Conservation (phyloP, 208 protist genomes). For the Trypanosoma caninum region DNA sequence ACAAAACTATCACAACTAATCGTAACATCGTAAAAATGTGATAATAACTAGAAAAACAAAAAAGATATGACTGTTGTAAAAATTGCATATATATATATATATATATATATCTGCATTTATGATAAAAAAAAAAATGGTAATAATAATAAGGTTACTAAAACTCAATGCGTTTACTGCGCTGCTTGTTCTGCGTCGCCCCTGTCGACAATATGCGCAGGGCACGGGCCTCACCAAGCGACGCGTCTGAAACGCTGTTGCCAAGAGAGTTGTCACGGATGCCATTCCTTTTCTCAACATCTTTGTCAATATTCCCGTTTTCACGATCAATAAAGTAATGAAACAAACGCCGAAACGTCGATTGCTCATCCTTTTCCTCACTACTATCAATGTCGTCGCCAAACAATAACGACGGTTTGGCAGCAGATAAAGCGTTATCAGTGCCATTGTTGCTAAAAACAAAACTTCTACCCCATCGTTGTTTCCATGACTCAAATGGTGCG, state of each 20-base stretch:
- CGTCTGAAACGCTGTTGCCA: neutral
- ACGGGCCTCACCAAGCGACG: neutral
- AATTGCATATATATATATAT: too few relatives aligned
- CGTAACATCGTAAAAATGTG: too few relatives aligned
- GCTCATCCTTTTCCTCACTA: slow-evolving; percentile 12
- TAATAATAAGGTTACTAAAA: too few relatives aligned
- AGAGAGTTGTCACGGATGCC: neutral
- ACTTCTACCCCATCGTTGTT: neutral
- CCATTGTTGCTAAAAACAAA: neutral
- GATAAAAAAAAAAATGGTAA: too few relatives aligned
- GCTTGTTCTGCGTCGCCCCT: slow-evolving; percentile 9
- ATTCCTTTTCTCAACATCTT: slow-evolving; percentile 19
- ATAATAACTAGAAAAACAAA: too few relatives aligned
- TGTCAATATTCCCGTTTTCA: slow-evolving; percentile 20
- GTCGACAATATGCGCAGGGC: slow-evolving; percentile 10
- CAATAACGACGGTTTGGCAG: neutral
- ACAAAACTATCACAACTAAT: too few relatives aligned
- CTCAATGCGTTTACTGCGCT: too few relatives aligned
- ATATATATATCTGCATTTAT: too few relatives aligned
- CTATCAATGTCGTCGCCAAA: slow-evolving; percentile 8
- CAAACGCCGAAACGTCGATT: slow-evolving; percentile 24
- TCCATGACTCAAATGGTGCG: neutral
- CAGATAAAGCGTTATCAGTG: neutral
- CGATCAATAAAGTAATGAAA: slow-evolving; percentile 33
- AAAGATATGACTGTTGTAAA: too few relatives aligned